These are phyloP conservation scores for Pseudogymnoascus sp. DNA, from an alignment of 2,329 filamentous ascomycete genomes.

Conservation along the genomic window DNA sequence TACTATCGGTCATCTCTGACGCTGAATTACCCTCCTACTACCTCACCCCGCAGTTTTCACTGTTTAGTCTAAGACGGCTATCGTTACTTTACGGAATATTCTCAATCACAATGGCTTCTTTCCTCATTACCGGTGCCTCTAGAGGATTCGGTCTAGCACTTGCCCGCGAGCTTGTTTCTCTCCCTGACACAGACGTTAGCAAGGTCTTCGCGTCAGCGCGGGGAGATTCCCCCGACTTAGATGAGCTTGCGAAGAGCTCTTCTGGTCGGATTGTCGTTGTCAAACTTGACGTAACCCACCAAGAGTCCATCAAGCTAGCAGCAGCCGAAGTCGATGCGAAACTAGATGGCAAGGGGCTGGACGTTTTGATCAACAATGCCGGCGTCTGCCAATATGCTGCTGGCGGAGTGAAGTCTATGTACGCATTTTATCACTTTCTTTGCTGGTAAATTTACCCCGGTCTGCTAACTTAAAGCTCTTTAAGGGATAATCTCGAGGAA, in stretches of 20 bases:
- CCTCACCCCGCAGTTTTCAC: background rate
- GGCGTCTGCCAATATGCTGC: constrained; percentile 23
- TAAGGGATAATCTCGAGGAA: constrained; percentile 23
- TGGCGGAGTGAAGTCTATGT: constrained; percentile 14
- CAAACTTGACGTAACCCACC: constrained; percentile 33
- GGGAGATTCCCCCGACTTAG: constrained; percentile 28
- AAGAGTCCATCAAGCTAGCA: constrained; percentile 30
- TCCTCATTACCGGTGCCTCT: constrained; percentile 32
- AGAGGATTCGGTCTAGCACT: constrained; percentile 32
- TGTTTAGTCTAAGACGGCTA: background rate
- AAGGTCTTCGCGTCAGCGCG: constrained; percentile 37
- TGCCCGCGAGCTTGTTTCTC: constrained; percentile 23
- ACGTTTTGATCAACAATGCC: constrained; percentile 41
- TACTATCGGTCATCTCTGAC: background rate
- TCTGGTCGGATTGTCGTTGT: constrained; percentile 31
- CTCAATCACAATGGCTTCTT: constrained; percentile 27
- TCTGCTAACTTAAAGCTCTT: background rate
- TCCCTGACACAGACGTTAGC: constrained; percentile 30
- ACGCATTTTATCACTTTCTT: background rate
- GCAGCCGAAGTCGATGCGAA: constrained; percentile 27
- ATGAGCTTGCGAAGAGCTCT: constrained; percentile 30
- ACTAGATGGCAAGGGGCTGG: constrained; percentile 35
- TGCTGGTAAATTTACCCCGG: background rate
- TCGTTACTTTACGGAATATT: background rate
- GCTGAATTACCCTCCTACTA: background rate